Evolutionary conservation across 306 rosid genomes (phyloP), one percentile per base, ranked within the genome.

Genomic region (Rosa multiflora): DNA sequence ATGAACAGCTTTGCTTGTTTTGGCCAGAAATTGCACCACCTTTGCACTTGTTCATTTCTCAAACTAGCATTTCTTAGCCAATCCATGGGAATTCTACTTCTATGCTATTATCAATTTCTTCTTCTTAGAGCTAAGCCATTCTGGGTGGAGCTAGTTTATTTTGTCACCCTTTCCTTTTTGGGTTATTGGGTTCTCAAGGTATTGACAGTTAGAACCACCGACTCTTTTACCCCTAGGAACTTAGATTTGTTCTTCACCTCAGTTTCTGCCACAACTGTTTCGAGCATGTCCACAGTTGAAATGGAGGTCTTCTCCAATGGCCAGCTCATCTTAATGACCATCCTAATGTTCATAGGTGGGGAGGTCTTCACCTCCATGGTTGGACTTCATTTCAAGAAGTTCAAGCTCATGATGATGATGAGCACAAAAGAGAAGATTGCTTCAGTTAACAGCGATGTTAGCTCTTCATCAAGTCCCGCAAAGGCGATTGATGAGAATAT

Each of bases 261-360:
- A 0, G 86, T 87, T 13, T 89, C 97, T 0, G 82, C 92, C 32
- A 9, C 88, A 15, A 88, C 97, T 0, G 94, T 88, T 26, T 89
- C 97, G 1, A 89, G 97, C 80, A 88, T 91, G 94, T 75, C 97
- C 39, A 80, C 91, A 0, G 61, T 91, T 4, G 94, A 91, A 81
- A 89, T 91, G 90, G 88, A 89, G 84, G 80, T 53, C 23, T 88
- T 89, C 37, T 89, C 97, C 1, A 67, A 88, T 58, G 2, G 85
- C 49, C 94, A 91, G 26, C 82, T 88, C 37, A 42, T 89, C 37
- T 9, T 84, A 11, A 21, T 89, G 32, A 88, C 88, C 53, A 18
- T 89, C 3, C 82, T 88, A 29, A 89, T 89, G 92, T 81, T 91
- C 64, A 21, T 82, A 8, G 97, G 97, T 4, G 91, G 94, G 29